phyloP scores from a whole-genome alignment of 2,329 filamentous ascomycete species.

The Penicillium sp. region DNA sequence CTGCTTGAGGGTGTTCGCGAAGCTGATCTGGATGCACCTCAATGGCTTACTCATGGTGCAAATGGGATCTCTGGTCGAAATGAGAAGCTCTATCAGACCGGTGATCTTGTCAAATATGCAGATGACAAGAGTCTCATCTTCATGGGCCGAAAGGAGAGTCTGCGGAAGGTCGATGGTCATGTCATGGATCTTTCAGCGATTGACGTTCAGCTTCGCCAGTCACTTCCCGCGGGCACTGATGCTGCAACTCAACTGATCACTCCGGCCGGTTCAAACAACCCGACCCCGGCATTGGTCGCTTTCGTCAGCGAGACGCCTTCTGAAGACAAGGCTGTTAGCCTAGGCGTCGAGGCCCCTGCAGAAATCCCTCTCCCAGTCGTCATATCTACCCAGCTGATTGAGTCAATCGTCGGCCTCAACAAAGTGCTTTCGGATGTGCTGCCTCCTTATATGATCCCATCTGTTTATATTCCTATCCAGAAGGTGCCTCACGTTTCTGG shows the following conservation, averaged over 20 bases:
- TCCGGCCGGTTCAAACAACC: slow-evolving; percentile 1
- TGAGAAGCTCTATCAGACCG: slow-evolving; percentile 6
- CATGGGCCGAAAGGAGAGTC: slow-evolving; percentile 13
- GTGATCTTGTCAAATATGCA: slow-evolving; percentile 11
- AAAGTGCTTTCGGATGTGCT: slow-evolving; percentile 9
- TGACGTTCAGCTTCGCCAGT: slow-evolving; percentile 9
- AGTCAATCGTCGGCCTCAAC: slow-evolving; percentile 6
- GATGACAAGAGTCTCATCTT: slow-evolving; percentile 8
- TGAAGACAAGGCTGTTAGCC: slow-evolving; percentile 2
- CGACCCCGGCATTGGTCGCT: slow-evolving; percentile 6
- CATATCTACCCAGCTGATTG: slow-evolving; percentile 2
- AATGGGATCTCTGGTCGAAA: background rate
- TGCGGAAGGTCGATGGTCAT: slow-evolving; percentile 9
- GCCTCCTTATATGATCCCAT: slow-evolving; percentile 13
- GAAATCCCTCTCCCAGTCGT: slow-evolving; percentile 1
- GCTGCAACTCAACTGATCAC: slow-evolving; percentile 5
- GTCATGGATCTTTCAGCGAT: slow-evolving; percentile 12
- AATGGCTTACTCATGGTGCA: slow-evolving; percentile 3
- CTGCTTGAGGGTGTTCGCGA: slow-evolving; percentile 5
- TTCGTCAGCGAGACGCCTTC: slow-evolving; percentile 6
- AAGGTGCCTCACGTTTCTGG: background rate
- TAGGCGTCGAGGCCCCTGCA: background rate
- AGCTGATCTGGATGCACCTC: background rate
- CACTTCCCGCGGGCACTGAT: slow-evolving; percentile 2
- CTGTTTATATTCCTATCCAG: slow-evolving; percentile 8